A percentile compares a stretch with the other conserved stretches of the same genome.
Evolutionary conservation across 345 rosid genomes (phyloP).

Genomic region (Alliaria petiolata): DNA sequence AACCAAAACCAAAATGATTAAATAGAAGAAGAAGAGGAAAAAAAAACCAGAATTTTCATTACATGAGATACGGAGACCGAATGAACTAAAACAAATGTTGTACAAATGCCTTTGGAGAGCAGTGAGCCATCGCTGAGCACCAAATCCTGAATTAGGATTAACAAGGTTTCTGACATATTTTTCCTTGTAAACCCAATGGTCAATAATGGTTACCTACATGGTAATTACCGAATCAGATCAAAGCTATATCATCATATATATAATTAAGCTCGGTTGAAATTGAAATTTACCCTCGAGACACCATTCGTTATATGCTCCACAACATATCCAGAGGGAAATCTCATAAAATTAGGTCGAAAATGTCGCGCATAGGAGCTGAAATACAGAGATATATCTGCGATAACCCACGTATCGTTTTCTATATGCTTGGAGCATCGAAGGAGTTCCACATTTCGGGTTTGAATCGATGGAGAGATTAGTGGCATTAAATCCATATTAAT

Average conservation of each 20-base stretch:
- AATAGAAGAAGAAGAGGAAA: background rate
- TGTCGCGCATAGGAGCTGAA: conserved; percentile 26
- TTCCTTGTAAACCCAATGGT: conserved; percentile 51
- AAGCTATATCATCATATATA: background rate
- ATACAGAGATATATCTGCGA: conserved; percentile 54
- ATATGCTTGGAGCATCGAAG: conserved; percentile 56
- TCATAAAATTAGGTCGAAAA: conserved; percentile 29
- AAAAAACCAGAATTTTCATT: background rate
- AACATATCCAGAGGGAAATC: conserved; percentile 68
- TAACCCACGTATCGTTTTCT: conserved; percentile 50
- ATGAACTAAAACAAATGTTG: background rate
- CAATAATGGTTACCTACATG: conserved; percentile 57
- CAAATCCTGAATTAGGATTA: conserved; percentile 33
- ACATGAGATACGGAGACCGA: background rate
- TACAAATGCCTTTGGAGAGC: conserved; percentile 41
- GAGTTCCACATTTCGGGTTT: conserved; percentile 44
- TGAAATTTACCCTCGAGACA: conserved; percentile 45
- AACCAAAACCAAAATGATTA: background rate
- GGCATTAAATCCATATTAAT: conserved; percentile 49
- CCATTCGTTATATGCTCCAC: conserved; percentile 50
- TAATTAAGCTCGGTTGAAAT: background rate
- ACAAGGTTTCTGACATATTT: conserved; percentile 25
- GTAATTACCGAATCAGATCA: background rate
- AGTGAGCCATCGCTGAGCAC: conserved; percentile 54
- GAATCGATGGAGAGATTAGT: conserved; percentile 46